Evolutionary conservation across 2,329 filamentous ascomycete species (phyloP), one percentile per base, ranked within the genome.

Genomic region (Talaromyces atroroseus): DNA sequence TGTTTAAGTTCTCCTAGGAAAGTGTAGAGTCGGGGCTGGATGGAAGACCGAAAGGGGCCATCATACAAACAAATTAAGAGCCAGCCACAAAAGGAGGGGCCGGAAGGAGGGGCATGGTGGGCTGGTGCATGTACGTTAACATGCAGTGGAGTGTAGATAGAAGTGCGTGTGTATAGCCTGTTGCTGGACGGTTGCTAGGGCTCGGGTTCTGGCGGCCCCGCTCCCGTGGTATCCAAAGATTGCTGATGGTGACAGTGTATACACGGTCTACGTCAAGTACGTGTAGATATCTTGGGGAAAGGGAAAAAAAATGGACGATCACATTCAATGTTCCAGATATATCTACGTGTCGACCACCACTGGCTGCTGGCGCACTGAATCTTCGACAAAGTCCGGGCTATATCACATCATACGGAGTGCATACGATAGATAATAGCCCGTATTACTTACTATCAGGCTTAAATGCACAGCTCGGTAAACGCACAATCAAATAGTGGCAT

Each of bases 211-310:
- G 54, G 38, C 52, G 58, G 61, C 62, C 63, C 64, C 63, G 62
- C 64, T 64, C 49, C 64, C 58, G 60, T 54, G 55, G 55, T 57
- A 62, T 57, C 62, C 32, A 59, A 62, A 61, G 57, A 61, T 64
- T 64, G 58, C n/a, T n/a, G n/a, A n/a, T n/a, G n/a, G n/a, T n/a
- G n/a, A n/a, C n/a, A 26, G 4, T 26, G 24, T 26, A 8, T 26
- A 26, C 24, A n/a, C n/a, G n/a, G 24, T 4, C 24, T 26, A 26
- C 24, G 24, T 26, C n/a, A n/a, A n/a, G n/a, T n/a, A n/a, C n/a
- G 7, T 26, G 34, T 29, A 16, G 40, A 29, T 23, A 51, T 42
- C 11, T 16, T 52, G 14, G 18, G 12, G 26, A 34, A 3, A 40
- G 38, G 38, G 16, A 38, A 38, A 38, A 38, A n/a, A 16, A 26